phyloP scores from a whole-genome alignment of 129 eudicot genomes.

The Chrysanthemum lavandulifolium region DNA sequence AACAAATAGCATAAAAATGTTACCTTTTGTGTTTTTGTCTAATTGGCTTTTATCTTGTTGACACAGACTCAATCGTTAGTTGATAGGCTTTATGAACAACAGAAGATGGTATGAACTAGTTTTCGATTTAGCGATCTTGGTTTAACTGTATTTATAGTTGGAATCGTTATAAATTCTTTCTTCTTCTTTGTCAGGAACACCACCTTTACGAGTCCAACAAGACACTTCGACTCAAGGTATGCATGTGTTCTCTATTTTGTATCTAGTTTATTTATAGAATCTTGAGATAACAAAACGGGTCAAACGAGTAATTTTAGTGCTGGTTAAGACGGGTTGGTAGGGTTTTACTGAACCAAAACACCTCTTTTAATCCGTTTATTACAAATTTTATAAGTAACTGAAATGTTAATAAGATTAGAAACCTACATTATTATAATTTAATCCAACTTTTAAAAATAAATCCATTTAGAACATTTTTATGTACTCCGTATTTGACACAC shows the following conservation, averaged over 20 bases:
- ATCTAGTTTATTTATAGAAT: constrained; percentile 8
- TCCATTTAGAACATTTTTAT: background rate
- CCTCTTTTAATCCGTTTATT: background rate
- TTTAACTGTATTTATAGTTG: background rate
- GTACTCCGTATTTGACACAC: background rate
- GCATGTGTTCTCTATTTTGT: constrained; percentile 12
- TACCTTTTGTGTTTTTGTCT: constrained; percentile 11
- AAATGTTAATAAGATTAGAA: background rate
- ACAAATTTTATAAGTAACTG: background rate
- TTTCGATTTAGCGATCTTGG: background rate
- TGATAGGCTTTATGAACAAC: constrained; percentile 53
- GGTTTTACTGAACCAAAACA: background rate
- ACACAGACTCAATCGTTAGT: constrained; percentile 52
- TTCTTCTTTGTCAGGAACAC: constrained; percentile 39
- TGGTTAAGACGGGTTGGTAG: background rate
- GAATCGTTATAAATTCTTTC: background rate
- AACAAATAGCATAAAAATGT: constrained; percentile 2
- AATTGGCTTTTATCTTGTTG: constrained; percentile 12
- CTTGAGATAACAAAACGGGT: background rate
- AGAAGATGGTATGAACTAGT: constrained; percentile 39
- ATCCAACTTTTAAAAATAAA: background rate
- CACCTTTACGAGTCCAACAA: constrained; percentile 51
- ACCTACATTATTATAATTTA: background rate
- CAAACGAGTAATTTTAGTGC: background rate
- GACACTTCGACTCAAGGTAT: constrained; percentile 50